Percentiles rank a stretch among this genome's conserved stretches.
Conservation (phyloP, 495 filamentous ascomycete species). For the Mytilinidion resinicola region DNA sequence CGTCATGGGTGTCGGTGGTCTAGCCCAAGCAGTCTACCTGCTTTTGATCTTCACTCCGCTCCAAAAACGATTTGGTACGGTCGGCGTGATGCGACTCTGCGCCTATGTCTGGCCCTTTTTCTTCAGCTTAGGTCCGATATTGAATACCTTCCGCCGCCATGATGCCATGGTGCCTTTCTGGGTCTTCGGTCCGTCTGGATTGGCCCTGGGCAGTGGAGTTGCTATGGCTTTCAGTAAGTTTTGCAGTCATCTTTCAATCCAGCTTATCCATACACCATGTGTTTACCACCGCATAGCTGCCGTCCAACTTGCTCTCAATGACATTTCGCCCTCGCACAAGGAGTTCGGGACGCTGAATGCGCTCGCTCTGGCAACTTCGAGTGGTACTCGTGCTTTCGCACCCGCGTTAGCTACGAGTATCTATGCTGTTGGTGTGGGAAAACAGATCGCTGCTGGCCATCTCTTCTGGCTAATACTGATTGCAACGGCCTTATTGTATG, state of each 20-base stretch:
- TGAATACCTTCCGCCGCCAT: slow-evolving; percentile 45
- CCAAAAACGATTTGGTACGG: slow-evolving; percentile 52
- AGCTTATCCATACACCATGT: not conserved
- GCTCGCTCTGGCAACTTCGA: slow-evolving; percentile 49
- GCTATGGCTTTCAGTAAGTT: slow-evolving; percentile 55
- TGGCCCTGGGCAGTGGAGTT: slow-evolving; percentile 50
- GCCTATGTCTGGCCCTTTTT: slow-evolving; percentile 51
- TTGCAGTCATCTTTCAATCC: not conserved
- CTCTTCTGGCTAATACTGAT: slow-evolving; percentile 59
- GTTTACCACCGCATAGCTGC: slow-evolving; percentile 34
- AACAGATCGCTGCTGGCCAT: slow-evolving; percentile 52
- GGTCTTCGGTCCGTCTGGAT: slow-evolving; percentile 38
- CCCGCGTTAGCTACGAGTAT: slow-evolving; percentile 56
- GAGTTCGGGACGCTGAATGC: slow-evolving; percentile 61
- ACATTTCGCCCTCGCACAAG: slow-evolving; percentile 53
- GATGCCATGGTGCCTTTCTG: slow-evolving; percentile 45
- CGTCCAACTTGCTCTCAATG: slow-evolving; percentile 62
- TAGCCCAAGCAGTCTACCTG: slow-evolving; percentile 56
- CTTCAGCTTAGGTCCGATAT: slow-evolving; percentile 44
- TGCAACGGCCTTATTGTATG: slow-evolving; percentile 42
- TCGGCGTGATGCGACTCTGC: slow-evolving; percentile 50
- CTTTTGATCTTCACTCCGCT: slow-evolving; percentile 56
- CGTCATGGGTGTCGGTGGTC: slow-evolving; percentile 50
- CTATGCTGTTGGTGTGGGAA: slow-evolving; percentile 54
- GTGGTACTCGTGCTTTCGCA: slow-evolving; percentile 49